Evolutionary conservation across 495 filamentous ascomycete species (phyloP).

Genomic region (Penicillium cataractarum): DNA sequence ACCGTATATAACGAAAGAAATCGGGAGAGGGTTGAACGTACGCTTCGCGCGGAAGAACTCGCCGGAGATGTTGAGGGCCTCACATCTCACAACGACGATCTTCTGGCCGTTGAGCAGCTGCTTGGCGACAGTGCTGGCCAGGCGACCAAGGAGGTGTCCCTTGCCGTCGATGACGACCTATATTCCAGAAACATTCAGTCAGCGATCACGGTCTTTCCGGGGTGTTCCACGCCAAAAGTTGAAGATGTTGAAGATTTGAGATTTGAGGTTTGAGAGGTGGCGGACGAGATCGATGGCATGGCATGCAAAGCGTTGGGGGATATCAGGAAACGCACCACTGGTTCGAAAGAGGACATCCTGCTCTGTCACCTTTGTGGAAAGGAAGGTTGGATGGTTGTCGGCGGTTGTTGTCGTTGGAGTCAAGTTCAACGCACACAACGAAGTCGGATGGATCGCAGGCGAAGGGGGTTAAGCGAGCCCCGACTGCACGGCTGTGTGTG

Average conservation of each 20-base stretch:
- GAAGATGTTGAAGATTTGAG: constrained; percentile 18
- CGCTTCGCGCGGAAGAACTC: constrained; percentile 99
- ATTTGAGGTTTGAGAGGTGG: constrained; percentile 3
- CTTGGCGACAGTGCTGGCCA: constrained; percentile 98
- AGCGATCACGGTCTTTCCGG: constrained; percentile 26
- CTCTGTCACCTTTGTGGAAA: constrained; percentile 52
- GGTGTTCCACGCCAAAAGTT: constrained; percentile 6
- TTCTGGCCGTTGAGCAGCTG: constrained; percentile 99
- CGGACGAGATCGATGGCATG: constrained; percentile 4
- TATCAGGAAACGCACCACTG: constrained; percentile 74
- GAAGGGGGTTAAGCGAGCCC: constrained; percentile 44
- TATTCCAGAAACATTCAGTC: constrained; percentile 35
- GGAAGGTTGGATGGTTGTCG: constrained; percentile 53
- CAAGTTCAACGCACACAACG: constrained; percentile 51
- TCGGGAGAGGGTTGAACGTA: constrained; percentile 62
- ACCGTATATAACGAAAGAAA: constrained; percentile 9
- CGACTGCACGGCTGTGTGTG: constrained; percentile 41
- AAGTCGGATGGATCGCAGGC: constrained; percentile 48
- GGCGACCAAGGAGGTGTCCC: constrained; percentile 98
- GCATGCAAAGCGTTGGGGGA: constrained; percentile 1
- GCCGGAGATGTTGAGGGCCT: constrained; percentile 99
- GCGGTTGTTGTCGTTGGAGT: constrained; percentile 55
- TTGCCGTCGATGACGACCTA: constrained; percentile 99
- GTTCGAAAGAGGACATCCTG: constrained; percentile 98
- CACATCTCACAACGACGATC: constrained; percentile 98